Evolutionary conservation across 345 rosid species (phyloP).

Genomic region (Fremontodendron californicum): DNA sequence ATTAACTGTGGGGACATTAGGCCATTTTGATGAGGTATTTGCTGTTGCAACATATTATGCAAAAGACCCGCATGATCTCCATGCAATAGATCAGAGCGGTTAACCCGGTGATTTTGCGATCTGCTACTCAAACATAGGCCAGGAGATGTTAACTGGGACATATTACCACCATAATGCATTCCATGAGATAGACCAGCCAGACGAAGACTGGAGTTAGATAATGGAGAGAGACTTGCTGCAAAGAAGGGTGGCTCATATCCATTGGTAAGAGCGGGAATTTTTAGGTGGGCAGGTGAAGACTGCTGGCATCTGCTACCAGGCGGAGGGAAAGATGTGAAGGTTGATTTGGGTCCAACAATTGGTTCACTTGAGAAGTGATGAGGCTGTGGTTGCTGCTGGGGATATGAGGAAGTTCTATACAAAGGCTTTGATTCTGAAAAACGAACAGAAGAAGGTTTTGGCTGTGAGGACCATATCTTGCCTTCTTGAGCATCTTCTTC

Average conservation of each 20-base stretch:
- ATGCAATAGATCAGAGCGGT: conserved; percentile 62
- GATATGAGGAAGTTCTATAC: conserved; percentile 87
- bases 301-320: conserved; percentile 63
- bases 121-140: conserved; percentile 67
- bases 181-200: conserved; percentile 64
- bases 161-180: conserved; percentile 52
- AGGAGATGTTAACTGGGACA: conserved; percentile 55
- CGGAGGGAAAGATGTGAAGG: conserved; percentile 79
- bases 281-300: conserved; percentile 55
- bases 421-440: conserved; percentile 56
- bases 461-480: conserved; percentile 83
- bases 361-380: conserved; percentile 72
- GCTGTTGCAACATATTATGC: conserved; percentile 64
- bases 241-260: conserved; percentile 55
- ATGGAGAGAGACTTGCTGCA: conserved; percentile 53
- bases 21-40: conserved; percentile 61
- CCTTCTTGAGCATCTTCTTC: conserved; percentile 54
- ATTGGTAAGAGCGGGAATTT: conserved; percentile 44
- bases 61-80: conserved; percentile 65
- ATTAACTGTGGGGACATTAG: conserved; percentile 55
- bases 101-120: conserved; percentile 73
- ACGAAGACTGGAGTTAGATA: conserved; percentile 52
- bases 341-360: conserved; percentile 54
- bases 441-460: conserved; percentile 46
- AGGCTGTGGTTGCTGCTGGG: conserved; percentile 63